Percentiles rank a stretch among this genome's conserved stretches.
phyloP scores from a whole-genome alignment of 345 rosid species.

The Lepidium sativum region DNA sequence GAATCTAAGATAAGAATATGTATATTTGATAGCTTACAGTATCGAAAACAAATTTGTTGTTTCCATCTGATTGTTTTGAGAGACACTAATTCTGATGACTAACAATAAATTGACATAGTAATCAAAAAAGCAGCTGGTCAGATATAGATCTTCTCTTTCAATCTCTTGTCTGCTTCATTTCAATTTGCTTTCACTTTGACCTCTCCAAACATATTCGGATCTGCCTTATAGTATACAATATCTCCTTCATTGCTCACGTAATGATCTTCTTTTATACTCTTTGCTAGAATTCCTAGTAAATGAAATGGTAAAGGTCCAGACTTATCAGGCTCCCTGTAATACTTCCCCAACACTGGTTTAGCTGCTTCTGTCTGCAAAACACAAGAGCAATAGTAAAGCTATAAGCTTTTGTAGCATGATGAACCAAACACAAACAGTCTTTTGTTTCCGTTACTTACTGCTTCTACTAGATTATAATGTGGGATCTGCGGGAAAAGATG shows the following conservation, averaged over 20 bases:
- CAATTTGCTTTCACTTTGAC: slow-evolving; percentile 20
- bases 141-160: slow-evolving; percentile 3
- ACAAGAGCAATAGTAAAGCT: neutral
- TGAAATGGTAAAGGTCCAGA: slow-evolving; percentile 67
- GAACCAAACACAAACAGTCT: neutral
- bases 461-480: slow-evolving; percentile 84
- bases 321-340: slow-evolving; percentile 70
- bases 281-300: slow-evolving; percentile 36
- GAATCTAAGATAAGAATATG: neutral
- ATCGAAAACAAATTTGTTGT: slow-evolving; percentile 10
- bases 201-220: slow-evolving; percentile 32
- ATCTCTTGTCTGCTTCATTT: slow-evolving; percentile 20
- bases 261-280: slow-evolving; percentile 64
- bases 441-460: slow-evolving; percentile 36
- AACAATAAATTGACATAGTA: slow-evolving; percentile 1
- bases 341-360: slow-evolving; percentile 71
- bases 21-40: slow-evolving; percentile 1
- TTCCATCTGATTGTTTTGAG: slow-evolving; percentile 11
- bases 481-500: slow-evolving; percentile 98
- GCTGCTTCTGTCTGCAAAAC: slow-evolving; percentile 72
- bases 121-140: slow-evolving; percentile 16
- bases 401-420: neutral
- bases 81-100: slow-evolving; percentile 9
- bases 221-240: slow-evolving; percentile 58
- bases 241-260: slow-evolving; percentile 70